These are phyloP conservation scores for Magnusiomyces fungicola DNA, from an alignment of 1,139 yeast species.

Conservation along the genomic window DNA sequence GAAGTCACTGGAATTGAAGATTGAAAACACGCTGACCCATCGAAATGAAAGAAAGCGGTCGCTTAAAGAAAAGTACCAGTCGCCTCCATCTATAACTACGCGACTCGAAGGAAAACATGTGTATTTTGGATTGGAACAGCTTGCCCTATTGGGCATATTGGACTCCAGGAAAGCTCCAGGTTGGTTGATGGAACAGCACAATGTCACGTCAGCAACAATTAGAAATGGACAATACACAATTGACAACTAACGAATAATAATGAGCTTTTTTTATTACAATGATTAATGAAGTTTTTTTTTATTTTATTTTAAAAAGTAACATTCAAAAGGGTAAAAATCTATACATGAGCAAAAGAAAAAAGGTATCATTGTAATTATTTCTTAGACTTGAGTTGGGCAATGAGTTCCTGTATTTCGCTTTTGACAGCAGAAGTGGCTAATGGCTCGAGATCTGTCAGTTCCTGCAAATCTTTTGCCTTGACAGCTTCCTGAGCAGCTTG, in stretches of 20 bases:
- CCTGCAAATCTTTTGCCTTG: conserved; percentile 44
- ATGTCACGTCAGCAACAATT: conserved; percentile 42
- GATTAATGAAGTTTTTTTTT: too few species aligned
- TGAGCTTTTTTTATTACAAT: too few species aligned
- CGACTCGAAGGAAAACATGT: conserved; percentile 65
- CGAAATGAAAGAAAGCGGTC: too few species aligned
- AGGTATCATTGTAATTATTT: conserved; percentile 3
- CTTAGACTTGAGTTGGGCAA: conserved; percentile 24
- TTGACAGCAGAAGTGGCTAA: conserved; percentile 30
- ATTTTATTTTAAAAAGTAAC: neutral
- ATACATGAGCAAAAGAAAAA: neutral
- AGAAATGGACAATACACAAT: conserved; percentile 42
- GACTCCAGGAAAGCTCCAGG: conserved; percentile 55
- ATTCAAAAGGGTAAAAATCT: neutral
- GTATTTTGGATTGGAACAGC: conserved; percentile 71
- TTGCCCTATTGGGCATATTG: conserved; percentile 48
- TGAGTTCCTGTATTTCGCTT: conserved; percentile 29
- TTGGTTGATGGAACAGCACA: conserved; percentile 80
- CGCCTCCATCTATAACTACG: conserved; percentile 44
- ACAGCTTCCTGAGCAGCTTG: conserved; percentile 58
- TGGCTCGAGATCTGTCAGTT: conserved; percentile 35
- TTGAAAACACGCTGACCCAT: too few species aligned
- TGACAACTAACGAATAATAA: too few species aligned
- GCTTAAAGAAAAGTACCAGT: too few species aligned
- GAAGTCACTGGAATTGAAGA: too few species aligned